Base-by-base conservation (phyloP, 2,329 filamentous ascomycete genomes). In the Cordyceps sp. region DNA sequence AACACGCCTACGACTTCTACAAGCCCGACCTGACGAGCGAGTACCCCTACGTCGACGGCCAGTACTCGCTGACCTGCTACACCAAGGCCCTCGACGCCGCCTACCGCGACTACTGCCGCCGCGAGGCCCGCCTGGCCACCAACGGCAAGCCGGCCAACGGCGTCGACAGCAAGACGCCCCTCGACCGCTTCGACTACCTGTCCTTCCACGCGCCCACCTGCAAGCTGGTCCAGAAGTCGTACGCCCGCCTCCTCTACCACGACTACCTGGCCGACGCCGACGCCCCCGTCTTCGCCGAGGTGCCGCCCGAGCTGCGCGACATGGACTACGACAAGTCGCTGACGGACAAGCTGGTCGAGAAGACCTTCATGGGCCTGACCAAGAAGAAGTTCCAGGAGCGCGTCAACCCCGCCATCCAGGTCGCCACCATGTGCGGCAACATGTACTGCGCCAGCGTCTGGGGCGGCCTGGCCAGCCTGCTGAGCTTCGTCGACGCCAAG, bases 1-100 rank as follows among this genome's bases (percentile, higher is more conserved):
- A 76, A 55, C 81, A 88, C 60, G 77, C 76, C 46, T 90, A 88
- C 58, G 81, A 88, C 57, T 88, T 88, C 57, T 88, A 84, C 73
- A 88, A 88, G 74, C 80, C 81, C 48, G 81, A 88, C 57, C 64
- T 88, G 43, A 80, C 80, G 49, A 83, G 77, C 69, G 81, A 88
- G 61, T 88, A 88, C 62, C 81, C 81, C 41, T 76, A 82, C 49
- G 81, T 88, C 36, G 81, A 88, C 47, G 81, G 81, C 38, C 80
- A 86, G 56, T 85, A 75, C 67, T 88, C 81, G 30, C 56, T 85
- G 53, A 78, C 64, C 57, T 88, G 81, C 69, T 88, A 88, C 61
- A 80, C 67, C 41, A 70, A 81, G 62, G 80, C 81, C 31, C 73
- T 88, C 18, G 81, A 88, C 51, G 70, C 72, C 35, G 78, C 80